Percentiles rank a stretch among this genome's conserved stretches.
Conservation (phyloP, 441 rosid species). For the Erodium texanum region DNA sequence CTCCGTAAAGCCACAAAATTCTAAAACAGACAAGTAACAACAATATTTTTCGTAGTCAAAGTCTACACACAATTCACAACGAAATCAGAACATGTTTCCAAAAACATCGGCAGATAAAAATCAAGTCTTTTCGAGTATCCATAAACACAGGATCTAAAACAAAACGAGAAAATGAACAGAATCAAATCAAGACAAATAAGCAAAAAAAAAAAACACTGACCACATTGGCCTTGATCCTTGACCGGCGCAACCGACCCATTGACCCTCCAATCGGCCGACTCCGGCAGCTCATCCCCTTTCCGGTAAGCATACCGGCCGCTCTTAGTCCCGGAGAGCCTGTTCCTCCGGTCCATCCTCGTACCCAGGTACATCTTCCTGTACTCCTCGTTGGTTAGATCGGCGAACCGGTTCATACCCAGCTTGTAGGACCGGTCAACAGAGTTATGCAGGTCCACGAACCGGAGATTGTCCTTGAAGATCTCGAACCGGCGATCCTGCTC, state of each 20-base stretch:
- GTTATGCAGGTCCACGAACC: slow-evolving; percentile 45
- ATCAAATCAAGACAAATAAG: too few relatives aligned
- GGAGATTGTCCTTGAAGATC: slow-evolving; percentile 54
- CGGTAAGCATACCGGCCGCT: slow-evolving; percentile 27
- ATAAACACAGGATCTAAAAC: neutral
- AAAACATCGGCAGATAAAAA: neutral
- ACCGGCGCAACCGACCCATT: slow-evolving; percentile 46
- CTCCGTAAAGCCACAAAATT: neutral
- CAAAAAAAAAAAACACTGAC: slow-evolving; percentile 21
- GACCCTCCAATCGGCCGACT: slow-evolving; percentile 49
- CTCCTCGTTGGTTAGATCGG: slow-evolving; percentile 60
- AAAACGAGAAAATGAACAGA: neutral
- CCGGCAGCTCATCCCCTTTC: slow-evolving; percentile 33
- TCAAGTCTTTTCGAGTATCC: neutral
- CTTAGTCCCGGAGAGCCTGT: slow-evolving; percentile 23
- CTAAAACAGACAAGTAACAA: neutral
- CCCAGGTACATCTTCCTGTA: slow-evolving; percentile 40
- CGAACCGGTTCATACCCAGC: slow-evolving; percentile 49
- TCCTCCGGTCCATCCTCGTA: slow-evolving; percentile 31
- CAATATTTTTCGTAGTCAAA: neutral
- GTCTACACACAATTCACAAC: neutral
- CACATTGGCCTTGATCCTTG: slow-evolving; percentile 59
- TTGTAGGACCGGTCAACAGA: slow-evolving; percentile 33
- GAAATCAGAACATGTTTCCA: too few relatives aligned
- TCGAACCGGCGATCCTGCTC: slow-evolving; percentile 36